Base-by-base conservation (phyloP, 495 filamentous ascomycete species). In the Daldinia childiae region DNA sequence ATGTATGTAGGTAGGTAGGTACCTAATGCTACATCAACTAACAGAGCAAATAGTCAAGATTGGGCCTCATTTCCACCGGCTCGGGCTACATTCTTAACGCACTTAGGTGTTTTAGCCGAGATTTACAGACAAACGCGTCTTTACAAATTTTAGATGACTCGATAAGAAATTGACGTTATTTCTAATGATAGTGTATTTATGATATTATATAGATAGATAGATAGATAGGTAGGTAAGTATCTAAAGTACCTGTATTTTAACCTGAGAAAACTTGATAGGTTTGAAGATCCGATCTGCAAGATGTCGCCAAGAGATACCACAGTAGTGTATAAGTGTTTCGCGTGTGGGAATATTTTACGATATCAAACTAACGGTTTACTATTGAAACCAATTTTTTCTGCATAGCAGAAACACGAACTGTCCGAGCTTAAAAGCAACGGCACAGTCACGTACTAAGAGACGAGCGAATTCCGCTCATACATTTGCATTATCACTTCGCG, bases 91-190 rank as follows among this genome's bases (percentile, higher is more conserved):
- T 58, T 38, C 21, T 21, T 58, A 14, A 26, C 4, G 1, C 19
- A 4, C 19, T 39, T 58, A 21, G 17, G 52, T 17, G 26, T 39
- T 61, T 60, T 58, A 67, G 6, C 64, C 55, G 56, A 57, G 27
- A 11, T 48, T 41, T 26, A 34, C 4, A 67, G 30, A n/a, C 4
- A 54, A 32, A 21, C 6, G 11, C 21, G 8, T 17, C 34, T 21
- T 19, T 26, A 8, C 30, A 39, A 55, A 29, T 38, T 68, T 58
- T 36, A 45, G 21, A 48, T 56, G 27, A 38, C 6, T 58, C 64
- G 58, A 19, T n/a, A n/a, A 45, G 24, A 24, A 36, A 57, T 64
- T 32, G 9, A 24, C 24, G 43, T 19, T 8, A 48, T n/a, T n/a
- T n/a, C n/a, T n/a, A n/a, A n/a, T n/a, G 19, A 48, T 9, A 48